A percentile compares a stretch with the other conserved stretches of the same genome.
These are phyloP conservation scores for Yamadazyma buinensis DNA, from an alignment of 1,139 yeast species.

Conservation along the genomic window DNA sequence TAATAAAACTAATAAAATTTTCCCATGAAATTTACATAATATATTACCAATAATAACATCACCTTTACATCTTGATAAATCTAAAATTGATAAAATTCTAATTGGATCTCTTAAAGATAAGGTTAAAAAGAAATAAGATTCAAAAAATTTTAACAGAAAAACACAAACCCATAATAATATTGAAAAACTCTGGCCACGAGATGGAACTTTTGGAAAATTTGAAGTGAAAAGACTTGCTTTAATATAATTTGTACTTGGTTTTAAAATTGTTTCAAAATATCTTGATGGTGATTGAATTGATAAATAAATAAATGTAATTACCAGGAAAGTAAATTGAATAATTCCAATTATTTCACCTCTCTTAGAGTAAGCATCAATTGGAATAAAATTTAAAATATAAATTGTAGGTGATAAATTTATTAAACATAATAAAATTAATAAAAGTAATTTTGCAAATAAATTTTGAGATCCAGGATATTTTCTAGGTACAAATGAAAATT, in stretches of 20 bases:
- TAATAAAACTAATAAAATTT: slow-evolving; percentile 51
- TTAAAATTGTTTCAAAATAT: slow-evolving; percentile 32
- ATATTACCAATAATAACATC: slow-evolving; percentile 47
- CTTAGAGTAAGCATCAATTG: slow-evolving; percentile 46
- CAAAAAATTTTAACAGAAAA: slow-evolving; percentile 68
- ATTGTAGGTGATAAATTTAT: slow-evolving; percentile 61
- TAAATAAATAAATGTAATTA: slow-evolving; percentile 58
- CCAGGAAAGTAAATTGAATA: slow-evolving; percentile 56
- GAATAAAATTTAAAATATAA: slow-evolving; percentile 53
- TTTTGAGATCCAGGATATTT: slow-evolving; percentile 65
- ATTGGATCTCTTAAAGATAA: slow-evolving; percentile 78
- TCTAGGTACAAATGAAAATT: slow-evolving; percentile 64
- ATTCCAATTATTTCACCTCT: slow-evolving; percentile 52
- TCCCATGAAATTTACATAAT: slow-evolving; percentile 61
- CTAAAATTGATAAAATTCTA: slow-evolving; percentile 58
- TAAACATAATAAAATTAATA: slow-evolving; percentile 39
- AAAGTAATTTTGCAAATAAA: slow-evolving; percentile 39
- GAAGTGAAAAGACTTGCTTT: slow-evolving; percentile 8
- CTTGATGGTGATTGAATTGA: slow-evolving; percentile 50
- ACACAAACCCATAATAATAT: slow-evolving; percentile 64
- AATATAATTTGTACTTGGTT: slow-evolving; percentile 2
- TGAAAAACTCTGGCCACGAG: slow-evolving; percentile 54
- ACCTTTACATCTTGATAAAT: slow-evolving; percentile 59
- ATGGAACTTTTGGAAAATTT: slow-evolving; percentile 49
- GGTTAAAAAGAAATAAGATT: slow-evolving; percentile 78